Evolutionary conservation across 306 rosid species (phyloP), one percentile per base, ranked within the genome.

Genomic region (Lathyrus tuberosus): DNA sequence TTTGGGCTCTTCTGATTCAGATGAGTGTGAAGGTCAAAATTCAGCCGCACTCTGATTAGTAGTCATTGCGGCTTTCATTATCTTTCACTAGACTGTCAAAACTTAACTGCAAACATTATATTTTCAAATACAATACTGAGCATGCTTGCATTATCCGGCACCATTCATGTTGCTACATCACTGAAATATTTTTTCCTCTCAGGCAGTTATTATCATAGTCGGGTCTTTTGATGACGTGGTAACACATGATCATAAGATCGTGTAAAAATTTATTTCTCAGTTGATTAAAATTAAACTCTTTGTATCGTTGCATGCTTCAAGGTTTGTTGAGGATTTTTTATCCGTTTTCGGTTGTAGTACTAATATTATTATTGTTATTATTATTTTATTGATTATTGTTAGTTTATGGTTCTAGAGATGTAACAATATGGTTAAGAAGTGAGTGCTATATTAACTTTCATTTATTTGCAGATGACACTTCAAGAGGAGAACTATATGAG

Each of bases 401-500:
- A 73, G 10, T 58, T 37, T 67, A 26, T 54, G 61, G 28, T 43
- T 62, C 17, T 56, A 17, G 15, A 31, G 48, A 28, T 76, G 59
- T 73, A 41, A 14, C 30, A 8, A 35, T 20, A 62, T 51, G 33
- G 46, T 62, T 20, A 11, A 60, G 62, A 11, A 61, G 60, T 51
- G 58, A 65, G 18, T 43, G 43, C 76, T 71, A 26, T 42, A 76
- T 72, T 66, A 22, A 54, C 28, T 79, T 72, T 69, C 28, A 16
- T 69, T n/a, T 59, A 33, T 67, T 69, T 48, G 42, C 76, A 94
- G 97, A 84, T 81, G 92, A 70, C 51, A 62, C 47, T 52, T 65
- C 78, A 59, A 83, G 96, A 76, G 87, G 67, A 66, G 96, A 90
- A 77, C 74, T 94, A 42, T 82, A 87, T 67, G 88, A 90, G 82